A percentile compares a stretch with the other conserved stretches of the same genome.
phyloP scores from a whole-genome alignment of 768 basidiomycete genomes.

The Hygrocybe punicea region DNA sequence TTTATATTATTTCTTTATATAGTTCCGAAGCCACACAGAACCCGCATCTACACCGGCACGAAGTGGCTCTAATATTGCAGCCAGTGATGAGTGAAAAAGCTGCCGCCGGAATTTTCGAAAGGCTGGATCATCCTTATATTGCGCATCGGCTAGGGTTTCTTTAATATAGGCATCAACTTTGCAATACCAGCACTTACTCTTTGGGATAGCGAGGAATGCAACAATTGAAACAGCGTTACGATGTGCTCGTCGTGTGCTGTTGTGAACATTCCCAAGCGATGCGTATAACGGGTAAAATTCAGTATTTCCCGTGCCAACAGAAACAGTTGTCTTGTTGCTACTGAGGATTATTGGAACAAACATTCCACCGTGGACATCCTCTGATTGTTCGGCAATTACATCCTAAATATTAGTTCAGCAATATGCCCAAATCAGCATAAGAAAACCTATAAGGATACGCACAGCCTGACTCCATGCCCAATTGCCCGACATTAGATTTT shows the following conservation, averaged over 20 bases:
- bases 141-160: not conserved
- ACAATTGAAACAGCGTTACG: constrained; percentile 27
- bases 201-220: constrained; percentile 37
- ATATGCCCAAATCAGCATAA: not conserved
- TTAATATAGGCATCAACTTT: not conserved
- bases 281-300: constrained; percentile 38
- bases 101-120: constrained; percentile 29
- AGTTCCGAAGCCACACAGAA: too few relatives aligned
- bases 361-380: constrained; percentile 27
- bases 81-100: constrained; percentile 30
- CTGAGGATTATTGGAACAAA: constrained; percentile 32
- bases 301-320: constrained; percentile 37
- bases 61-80: constrained; percentile 21
- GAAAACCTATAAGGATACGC: too few relatives aligned
- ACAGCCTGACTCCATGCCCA: constrained; percentile 38
- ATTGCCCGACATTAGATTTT: constrained; percentile 39
- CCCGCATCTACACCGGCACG: too few relatives aligned
- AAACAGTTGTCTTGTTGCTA: constrained; percentile 44
- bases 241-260: constrained; percentile 30
- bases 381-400: constrained; percentile 20
- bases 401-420: constrained; percentile 17
- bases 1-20: too few relatives aligned
- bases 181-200: constrained; percentile 22
- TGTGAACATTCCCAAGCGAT: constrained; percentile 28
- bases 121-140: constrained; percentile 10